These are phyloP conservation scores for Myriangium duriaei DNA, from an alignment of 2,329 filamentous ascomycete genomes.

Conservation along the genomic window DNA sequence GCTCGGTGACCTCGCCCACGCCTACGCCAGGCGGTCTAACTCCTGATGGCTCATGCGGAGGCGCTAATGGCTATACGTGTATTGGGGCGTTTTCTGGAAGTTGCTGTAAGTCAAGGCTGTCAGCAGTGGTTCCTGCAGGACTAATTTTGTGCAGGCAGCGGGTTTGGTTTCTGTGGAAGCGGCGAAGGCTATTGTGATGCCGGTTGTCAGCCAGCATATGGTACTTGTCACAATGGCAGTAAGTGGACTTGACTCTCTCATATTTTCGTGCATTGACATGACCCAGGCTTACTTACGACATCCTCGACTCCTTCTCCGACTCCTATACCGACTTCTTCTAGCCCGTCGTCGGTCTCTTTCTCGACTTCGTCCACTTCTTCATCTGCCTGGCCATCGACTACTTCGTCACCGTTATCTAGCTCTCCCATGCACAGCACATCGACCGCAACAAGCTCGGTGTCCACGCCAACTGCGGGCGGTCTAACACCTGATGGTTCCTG, in stretches of 20 bases:
- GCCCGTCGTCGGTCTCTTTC: neutral
- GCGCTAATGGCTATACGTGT: slow-evolving; percentile 6
- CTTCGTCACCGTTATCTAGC: too few species aligned
- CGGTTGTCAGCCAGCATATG: slow-evolving; percentile 10
- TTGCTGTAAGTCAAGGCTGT: slow-evolving; percentile 1
- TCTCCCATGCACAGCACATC: too few species aligned
- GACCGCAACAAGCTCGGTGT: too few species aligned
- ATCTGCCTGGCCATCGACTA: too few species aligned
- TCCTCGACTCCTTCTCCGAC: too few species aligned
- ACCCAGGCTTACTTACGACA: too few species aligned
- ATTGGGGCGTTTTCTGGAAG: slow-evolving; percentile 7
- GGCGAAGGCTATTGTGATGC: slow-evolving; percentile 10
- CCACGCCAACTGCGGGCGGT: too few species aligned
- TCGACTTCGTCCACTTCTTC: slow-evolving; percentile 4
- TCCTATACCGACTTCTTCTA: neutral
- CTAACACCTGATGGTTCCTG: slow-evolving; percentile 7
- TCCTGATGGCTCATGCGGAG: slow-evolving; percentile 6
- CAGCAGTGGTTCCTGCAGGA: neutral
- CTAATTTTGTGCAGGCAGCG: slow-evolving; percentile 6
- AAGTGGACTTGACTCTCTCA: too few species aligned
- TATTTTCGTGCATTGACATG: too few species aligned
- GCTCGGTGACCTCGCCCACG: too few species aligned
- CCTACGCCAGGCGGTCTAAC: neutral
- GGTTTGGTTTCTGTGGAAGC: slow-evolving; percentile 13
- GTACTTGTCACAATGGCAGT: slow-evolving; percentile 3